A percentile compares a stretch with the other conserved stretches of the same genome.
Evolutionary conservation across 2,329 filamentous ascomycete species (phyloP).

Genomic region (Aaosphaeria arxii): DNA sequence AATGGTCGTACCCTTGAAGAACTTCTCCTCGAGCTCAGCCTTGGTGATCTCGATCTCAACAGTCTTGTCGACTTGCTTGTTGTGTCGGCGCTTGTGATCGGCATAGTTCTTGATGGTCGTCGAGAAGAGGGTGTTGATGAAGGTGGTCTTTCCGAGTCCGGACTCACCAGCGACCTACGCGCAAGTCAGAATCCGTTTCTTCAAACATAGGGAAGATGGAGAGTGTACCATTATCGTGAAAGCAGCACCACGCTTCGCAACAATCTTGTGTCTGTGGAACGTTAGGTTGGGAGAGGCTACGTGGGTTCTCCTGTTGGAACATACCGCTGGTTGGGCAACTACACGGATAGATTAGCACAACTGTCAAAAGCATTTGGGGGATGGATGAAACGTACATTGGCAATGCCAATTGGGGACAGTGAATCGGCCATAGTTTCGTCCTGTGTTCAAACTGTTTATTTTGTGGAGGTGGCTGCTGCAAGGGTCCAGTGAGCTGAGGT

Average conservation of each 20-base stretch:
- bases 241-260: conserved; percentile 83
- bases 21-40: conserved; percentile 99
- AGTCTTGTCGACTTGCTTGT: conserved; percentile 99
- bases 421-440: conserved; percentile 58
- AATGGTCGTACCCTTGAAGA: conserved; percentile 83
- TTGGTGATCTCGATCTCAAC: conserved; percentile 99
- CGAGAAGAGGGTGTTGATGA: conserved; percentile 99
- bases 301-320: conserved; percentile 16
- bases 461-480: conserved; percentile 6
- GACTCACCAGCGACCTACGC: conserved; percentile 94
- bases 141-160: conserved; percentile 97
- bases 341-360: conserved; percentile 33
- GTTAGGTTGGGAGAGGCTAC: conserved; percentile 27
- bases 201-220: not conserved
- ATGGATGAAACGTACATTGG: conserved; percentile 57
- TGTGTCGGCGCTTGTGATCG: conserved; percentile 98
- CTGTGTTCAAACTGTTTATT: conserved; percentile 16
- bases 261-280: conserved; percentile 63
- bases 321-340: conserved; percentile 69
- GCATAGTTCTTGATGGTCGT: conserved; percentile 99
- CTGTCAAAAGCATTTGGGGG: not conserved
- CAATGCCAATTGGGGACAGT: conserved; percentile 68
- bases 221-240: conserved; percentile 95
- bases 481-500: too few relatives aligned
- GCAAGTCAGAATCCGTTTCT: not conserved